These are phyloP conservation scores for Ostreobium quekettii DNA, from an alignment of 139 green algal genomes.

Conservation along the genomic window DNA sequence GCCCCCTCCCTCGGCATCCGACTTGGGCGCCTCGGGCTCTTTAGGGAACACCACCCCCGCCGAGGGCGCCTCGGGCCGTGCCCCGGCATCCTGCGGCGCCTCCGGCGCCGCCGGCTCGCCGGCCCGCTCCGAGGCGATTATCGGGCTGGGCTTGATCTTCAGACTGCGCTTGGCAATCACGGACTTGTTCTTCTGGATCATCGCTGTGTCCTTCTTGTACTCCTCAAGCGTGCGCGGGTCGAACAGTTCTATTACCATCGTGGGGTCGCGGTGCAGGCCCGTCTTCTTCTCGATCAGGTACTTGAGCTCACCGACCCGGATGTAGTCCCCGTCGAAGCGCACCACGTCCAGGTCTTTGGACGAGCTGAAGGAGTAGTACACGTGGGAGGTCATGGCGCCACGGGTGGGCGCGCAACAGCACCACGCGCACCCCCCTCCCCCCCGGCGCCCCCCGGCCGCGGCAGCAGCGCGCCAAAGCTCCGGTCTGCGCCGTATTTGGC, in stretches of 20 bases:
- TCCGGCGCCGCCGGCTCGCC: too few relatives aligned
- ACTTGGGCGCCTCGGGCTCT: neutral
- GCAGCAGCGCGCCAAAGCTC: too few relatives aligned
- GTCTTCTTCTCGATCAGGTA: constrained; percentile 26
- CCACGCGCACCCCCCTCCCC: too few relatives aligned
- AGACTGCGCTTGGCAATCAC: constrained; percentile 23
- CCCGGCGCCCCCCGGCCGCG: too few relatives aligned
- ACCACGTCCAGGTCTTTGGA: constrained; percentile 28
- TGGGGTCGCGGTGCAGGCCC: constrained; percentile 5
- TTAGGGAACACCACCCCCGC: neutral
- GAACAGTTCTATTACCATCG: constrained; percentile 17
- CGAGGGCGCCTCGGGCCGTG: too few relatives aligned
- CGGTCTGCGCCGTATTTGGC: too few relatives aligned
- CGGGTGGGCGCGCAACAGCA: too few relatives aligned
- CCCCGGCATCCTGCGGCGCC: too few relatives aligned
- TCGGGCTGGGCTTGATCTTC: neutral
- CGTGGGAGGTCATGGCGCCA: constrained; percentile 14
- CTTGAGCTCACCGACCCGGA: constrained; percentile 28
- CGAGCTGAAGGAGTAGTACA: constrained; percentile 16
- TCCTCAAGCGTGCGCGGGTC: constrained; percentile 19
- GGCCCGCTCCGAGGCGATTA: neutral
- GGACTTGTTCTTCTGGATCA: constrained; percentile 22
- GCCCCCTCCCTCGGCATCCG: neutral
- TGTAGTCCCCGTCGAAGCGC: constrained; percentile 27
- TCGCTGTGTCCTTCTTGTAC: constrained; percentile 16